A percentile compares a stretch with the other conserved stretches of the same genome.
Conservation (phyloP, 2,329 filamentous ascomycete species). For the Trichoderma arundinaceum region DNA sequence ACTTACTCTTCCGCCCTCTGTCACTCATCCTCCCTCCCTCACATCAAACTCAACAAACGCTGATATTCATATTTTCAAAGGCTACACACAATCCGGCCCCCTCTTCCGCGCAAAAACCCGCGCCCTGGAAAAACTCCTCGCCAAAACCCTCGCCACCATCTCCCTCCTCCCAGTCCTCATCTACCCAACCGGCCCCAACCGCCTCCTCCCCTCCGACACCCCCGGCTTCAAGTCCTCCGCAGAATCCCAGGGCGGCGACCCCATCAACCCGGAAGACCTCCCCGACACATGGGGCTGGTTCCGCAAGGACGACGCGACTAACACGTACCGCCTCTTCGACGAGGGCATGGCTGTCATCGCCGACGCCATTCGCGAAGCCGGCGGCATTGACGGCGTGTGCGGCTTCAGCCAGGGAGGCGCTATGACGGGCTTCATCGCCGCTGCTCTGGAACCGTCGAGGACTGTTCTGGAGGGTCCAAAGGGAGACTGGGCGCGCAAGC, state of each 20-base stretch:
- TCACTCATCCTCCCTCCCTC: background rate
- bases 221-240: conserved; percentile 64
- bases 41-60: background rate
- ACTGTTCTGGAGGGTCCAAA: conserved; percentile 39
- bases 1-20: too few relatives aligned
- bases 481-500: conserved; percentile 50
- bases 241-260: conserved; percentile 39
- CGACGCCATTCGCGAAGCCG: conserved; percentile 63
- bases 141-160: conserved; percentile 71
- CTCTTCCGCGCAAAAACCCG: conserved; percentile 89
- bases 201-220: conserved; percentile 68
- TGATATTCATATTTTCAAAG: conserved; percentile 46
- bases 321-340: conserved; percentile 71
- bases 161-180: conserved; percentile 60
- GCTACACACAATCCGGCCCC: conserved; percentile 88
- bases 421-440: conserved; percentile 72
- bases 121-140: conserved; percentile 79
- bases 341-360: conserved; percentile 70
- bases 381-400: conserved; percentile 76
- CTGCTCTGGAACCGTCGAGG: conserved; percentile 65
- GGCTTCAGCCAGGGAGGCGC: conserved; percentile 85
- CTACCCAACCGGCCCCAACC: conserved; percentile 73
- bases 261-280: conserved; percentile 43
- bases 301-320: conserved; percentile 68
- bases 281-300: conserved; percentile 84